Base-by-base conservation (phyloP, 257 asterid species). In the Nicotiana sylvestris region DNA sequence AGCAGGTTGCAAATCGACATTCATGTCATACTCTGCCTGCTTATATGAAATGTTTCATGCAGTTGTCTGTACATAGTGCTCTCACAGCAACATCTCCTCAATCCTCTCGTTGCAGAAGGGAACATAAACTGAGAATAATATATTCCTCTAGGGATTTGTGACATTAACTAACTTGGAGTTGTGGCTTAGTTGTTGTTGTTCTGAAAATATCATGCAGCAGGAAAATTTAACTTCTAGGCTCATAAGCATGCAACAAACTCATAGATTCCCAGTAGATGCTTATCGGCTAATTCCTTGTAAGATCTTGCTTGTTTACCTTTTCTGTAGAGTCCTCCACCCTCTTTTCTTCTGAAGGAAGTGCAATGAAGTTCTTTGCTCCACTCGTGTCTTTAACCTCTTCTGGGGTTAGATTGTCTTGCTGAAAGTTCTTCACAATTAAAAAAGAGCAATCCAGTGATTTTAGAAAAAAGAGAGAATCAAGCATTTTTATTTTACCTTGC, bases 271-370 rank as follows among this genome's bases (percentile, higher is more conserved):
- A 25, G 2, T 25, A 32, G 25, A 74, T 29, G 58, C 55, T 43
- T 74, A 78, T 32, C n/a, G 57, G 62, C 77, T 70, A 30, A 85
- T 85, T 83, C 76, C 80, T 62, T 66, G 62, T 67, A 62, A 65
- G 81, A 68, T 81, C 88, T 62, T 49, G 49, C 60, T 53, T 76
- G 56, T n/a, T 62, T 60, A 74, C 84, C 35, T 79, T 80, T 65
- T 81, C 85, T 68, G 57, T 49, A 68, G 56, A 5, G 61, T 17
- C 32, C 65, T 35, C 82, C 57, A 13, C 81, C 65, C 76, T 83
- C 77, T 25, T 84, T 84, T 78, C 82, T 82, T 81, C 85, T 39
- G 68, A 64, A 67, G 85, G 49, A 80, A 39, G 29, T 43, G 37
- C 79, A 30, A 15, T 67, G 29, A 17, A 27, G 56, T 43, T 61